phyloP scores from a whole-genome alignment of 768 basidiomycete genomes.

The Rhizopogon vulgaris region DNA sequence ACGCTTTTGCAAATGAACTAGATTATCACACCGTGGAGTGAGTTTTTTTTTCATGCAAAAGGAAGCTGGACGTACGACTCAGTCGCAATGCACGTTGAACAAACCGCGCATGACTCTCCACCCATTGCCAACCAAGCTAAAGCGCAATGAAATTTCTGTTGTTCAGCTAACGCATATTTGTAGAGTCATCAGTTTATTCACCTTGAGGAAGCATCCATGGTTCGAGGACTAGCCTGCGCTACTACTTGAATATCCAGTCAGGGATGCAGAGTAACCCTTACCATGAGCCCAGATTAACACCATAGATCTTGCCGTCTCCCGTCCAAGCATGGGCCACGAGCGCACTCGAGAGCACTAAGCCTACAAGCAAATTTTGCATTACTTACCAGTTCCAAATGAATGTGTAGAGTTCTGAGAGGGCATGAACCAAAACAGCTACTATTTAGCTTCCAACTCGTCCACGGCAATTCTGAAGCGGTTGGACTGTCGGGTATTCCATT shows the following conservation, averaged over 20 bases:
- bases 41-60: not conserved
- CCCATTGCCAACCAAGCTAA: conserved; percentile 73
- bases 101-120: conserved; percentile 53
- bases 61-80: conserved; percentile 48
- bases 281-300: conserved; percentile 70
- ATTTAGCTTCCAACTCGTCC: too few relatives aligned
- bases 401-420: too few relatives aligned
- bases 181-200: conserved; percentile 11
- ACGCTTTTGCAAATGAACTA: conserved; percentile 57
- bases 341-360: conserved; percentile 9
- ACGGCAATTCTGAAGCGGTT: too few relatives aligned
- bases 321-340: conserved; percentile 16
- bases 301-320: conserved; percentile 46
- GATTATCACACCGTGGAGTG: not conserved
- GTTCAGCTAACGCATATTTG: not conserved
- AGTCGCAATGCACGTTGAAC: conserved; percentile 54
- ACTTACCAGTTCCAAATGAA: too few relatives aligned
- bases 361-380: conserved; percentile 10
- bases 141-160: not conserved
- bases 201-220: conserved; percentile 80
- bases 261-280: conserved; percentile 14
- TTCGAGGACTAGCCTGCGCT: conserved; percentile 64
- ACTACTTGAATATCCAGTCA: not conserved
- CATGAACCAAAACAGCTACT: too few relatives aligned
- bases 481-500: too few relatives aligned